Percentiles rank a stretch among this genome's conserved stretches.
These are phyloP conservation scores for Avicennia marina DNA, from an alignment of 257 asterid species.

Conservation along the genomic window DNA sequence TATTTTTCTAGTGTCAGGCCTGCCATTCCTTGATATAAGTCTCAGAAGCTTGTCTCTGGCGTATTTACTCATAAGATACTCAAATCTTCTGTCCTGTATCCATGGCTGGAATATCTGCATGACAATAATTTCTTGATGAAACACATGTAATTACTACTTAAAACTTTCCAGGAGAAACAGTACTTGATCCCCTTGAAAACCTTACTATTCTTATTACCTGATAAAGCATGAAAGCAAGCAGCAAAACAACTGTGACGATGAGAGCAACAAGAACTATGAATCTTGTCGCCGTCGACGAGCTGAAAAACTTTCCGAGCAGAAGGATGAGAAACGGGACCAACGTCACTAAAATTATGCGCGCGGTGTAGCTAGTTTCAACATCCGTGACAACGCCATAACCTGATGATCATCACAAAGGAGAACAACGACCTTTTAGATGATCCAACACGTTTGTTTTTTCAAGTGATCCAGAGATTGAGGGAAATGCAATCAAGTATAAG, in stretches of 20 bases:
- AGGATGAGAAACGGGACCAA: slow-evolving; percentile 38
- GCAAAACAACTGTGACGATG: slow-evolving; percentile 25
- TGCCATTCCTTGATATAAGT: slow-evolving; percentile 42
- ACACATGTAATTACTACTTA: too few species aligned
- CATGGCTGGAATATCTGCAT: slow-evolving; percentile 52
- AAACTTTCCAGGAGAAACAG: slow-evolving; percentile 14
- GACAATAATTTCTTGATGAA: background rate
- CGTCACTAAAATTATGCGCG: slow-evolving; percentile 30
- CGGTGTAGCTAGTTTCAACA: slow-evolving; percentile 48
- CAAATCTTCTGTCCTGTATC: slow-evolving; percentile 49
- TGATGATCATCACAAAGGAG: too few species aligned
- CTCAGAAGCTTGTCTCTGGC: slow-evolving; percentile 44
- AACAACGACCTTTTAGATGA: too few species aligned
- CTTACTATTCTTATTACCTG: too few species aligned
- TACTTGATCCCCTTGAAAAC: background rate
- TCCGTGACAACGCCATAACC: slow-evolving; percentile 43
- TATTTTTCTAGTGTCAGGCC: slow-evolving; percentile 38
- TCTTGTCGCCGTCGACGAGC: slow-evolving; percentile 19
- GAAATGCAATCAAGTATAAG: background rate
- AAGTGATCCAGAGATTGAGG: slow-evolving; percentile 11
- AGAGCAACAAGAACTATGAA: slow-evolving; percentile 37
- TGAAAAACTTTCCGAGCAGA: slow-evolving; percentile 19
- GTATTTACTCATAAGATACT: slow-evolving; percentile 43
- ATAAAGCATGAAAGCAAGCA: slow-evolving; percentile 29
- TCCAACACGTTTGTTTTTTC: background rate